Percentiles rank a stretch among this genome's conserved stretches.
These are phyloP conservation scores for Pugionium dolabratum DNA, from an alignment of 345 rosid species.

Conservation along the genomic window DNA sequence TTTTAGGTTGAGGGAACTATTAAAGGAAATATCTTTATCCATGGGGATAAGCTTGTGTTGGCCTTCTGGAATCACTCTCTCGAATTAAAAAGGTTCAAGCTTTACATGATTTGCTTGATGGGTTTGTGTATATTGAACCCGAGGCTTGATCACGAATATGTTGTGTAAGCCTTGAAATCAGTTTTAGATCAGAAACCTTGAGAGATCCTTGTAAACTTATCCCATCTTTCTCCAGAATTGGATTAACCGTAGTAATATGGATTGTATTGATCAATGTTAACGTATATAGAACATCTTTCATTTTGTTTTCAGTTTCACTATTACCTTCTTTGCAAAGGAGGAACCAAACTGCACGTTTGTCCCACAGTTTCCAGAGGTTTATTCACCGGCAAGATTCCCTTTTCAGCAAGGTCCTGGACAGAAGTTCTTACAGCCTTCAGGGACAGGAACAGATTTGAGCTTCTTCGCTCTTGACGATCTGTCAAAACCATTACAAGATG, in stretches of 20 bases:
- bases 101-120: conserved; percentile 10
- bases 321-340: conserved; percentile 80
- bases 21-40: neutral
- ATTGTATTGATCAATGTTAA: neutral
- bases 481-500: conserved; percentile 69
- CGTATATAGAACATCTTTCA: conserved; percentile 3
- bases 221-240: no score
- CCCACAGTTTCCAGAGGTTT: conserved; percentile 68
- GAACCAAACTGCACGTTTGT: conserved; percentile 65
- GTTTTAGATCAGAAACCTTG: no score
- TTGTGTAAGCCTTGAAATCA: no score
- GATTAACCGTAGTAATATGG: neutral
- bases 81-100: conserved; percentile 3
- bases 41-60: neutral
- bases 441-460: conserved; percentile 83
- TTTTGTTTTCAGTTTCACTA: conserved; percentile 57
- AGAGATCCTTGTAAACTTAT: no score
- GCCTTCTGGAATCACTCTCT: neutral
- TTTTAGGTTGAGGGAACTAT: neutral
- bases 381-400: conserved; percentile 56
- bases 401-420: conserved; percentile 74
- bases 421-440: conserved; percentile 73
- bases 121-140: neutral
- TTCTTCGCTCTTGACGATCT: conserved; percentile 80
- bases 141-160: no score